Conservation (phyloP, 2,329 filamentous ascomycete species). For the Colletotrichum incanum region DNA sequence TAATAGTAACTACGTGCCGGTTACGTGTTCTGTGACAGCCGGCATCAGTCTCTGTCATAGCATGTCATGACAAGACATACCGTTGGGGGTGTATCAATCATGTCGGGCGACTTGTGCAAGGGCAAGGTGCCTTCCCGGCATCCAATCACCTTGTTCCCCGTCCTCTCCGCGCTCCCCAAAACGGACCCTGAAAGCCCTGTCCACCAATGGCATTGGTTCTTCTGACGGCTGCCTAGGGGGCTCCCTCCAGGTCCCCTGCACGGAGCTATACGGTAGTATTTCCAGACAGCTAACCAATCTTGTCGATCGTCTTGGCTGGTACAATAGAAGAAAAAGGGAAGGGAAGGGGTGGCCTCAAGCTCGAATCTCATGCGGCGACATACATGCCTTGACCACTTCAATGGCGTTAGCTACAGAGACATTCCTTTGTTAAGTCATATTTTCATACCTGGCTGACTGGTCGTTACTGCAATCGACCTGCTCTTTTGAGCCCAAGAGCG, state of each 20-base stretch:
- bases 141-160: constrained; percentile 14
- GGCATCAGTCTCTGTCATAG: neutral
- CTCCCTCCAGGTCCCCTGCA: constrained; percentile 3
- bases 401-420: neutral
- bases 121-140: neutral
- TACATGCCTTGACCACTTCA: neutral
- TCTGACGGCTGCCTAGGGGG: neutral
- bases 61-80: neutral
- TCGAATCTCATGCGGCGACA: neutral
- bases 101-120: constrained; percentile 1
- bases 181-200: constrained; percentile 15
- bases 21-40: neutral
- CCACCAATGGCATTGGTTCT: constrained; percentile 25
- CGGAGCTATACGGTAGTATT: neutral
- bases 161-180: constrained; percentile 27
- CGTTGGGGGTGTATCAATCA: neutral
- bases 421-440: neutral
- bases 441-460: neutral
- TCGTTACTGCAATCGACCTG: neutral
- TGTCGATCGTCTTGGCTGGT: constrained; percentile 16
- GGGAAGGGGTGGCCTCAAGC: neutral
- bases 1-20: neutral
- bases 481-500: neutral
- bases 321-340: neutral
- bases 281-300: neutral